Evolutionary conservation across 495 filamentous ascomycete species (phyloP).

Genomic region (Aspergillus cavernicola): DNA sequence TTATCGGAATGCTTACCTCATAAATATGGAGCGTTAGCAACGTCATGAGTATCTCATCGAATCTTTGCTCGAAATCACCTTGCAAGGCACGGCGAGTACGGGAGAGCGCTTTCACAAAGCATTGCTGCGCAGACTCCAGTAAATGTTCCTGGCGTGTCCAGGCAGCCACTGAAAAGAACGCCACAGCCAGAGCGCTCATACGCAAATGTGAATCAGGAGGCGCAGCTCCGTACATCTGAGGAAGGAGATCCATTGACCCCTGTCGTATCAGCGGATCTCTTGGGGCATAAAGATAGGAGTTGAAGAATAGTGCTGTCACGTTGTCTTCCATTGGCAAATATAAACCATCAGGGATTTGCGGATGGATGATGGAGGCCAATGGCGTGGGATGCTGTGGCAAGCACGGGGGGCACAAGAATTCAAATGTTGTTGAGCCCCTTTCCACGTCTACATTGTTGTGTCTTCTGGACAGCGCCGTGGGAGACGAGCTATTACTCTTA

Average conservation of each 20-base stretch:
- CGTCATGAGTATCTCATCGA: conserved; percentile 57
- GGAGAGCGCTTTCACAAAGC: conserved; percentile 46
- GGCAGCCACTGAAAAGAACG: conserved; percentile 45
- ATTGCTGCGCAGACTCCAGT: conserved; percentile 31
- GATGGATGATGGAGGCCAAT: not conserved
- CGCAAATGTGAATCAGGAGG: conserved; percentile 45
- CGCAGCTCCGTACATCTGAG: conserved; percentile 50
- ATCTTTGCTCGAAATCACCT: conserved; percentile 40
- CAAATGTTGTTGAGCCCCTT: not conserved
- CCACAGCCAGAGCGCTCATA: conserved; percentile 58
- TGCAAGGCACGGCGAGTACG: conserved; percentile 51
- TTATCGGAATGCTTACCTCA: conserved; percentile 44
- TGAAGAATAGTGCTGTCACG: conserved; percentile 33
- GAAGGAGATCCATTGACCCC: conserved; percentile 49
- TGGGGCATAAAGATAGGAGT: conserved; percentile 31
- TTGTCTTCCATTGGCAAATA: conserved; percentile 31
- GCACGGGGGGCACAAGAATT: not conserved
- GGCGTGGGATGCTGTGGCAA: not conserved
- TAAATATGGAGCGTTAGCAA: conserved; percentile 62
- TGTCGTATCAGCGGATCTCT: conserved; percentile 27
- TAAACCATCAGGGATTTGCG: conserved; percentile 14
- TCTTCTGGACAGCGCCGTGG: not conserved
- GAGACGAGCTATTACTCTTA: conserved; percentile 29
- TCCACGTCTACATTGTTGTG: not conserved
- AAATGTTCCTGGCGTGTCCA: conserved; percentile 44